A percentile compares a stretch with the other conserved stretches of the same genome.
Conservation (phyloP, 495 filamentous ascomycete genomes). For the Penicillium longicatenatum region DNA sequence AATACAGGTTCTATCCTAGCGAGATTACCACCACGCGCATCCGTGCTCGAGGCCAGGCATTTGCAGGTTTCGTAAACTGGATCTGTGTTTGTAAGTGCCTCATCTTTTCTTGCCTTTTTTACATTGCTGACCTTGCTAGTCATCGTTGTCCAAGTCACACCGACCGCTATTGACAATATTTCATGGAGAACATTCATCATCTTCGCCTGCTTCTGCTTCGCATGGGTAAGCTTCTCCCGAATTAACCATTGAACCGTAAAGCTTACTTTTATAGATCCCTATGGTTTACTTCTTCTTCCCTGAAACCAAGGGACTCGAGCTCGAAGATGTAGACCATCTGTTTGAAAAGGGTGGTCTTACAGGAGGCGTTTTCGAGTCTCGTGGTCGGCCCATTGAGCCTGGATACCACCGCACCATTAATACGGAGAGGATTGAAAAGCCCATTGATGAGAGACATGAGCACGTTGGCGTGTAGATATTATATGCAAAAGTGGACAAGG, state of each 20-base stretch:
- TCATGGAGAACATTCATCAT: slow-evolving; percentile 67
- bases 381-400: slow-evolving; percentile 25
- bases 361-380: slow-evolving; percentile 36
- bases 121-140: slow-evolving; percentile 9
- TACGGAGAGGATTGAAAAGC: slow-evolving; percentile 20
- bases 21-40: slow-evolving; percentile 56
- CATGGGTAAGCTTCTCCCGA: slow-evolving; percentile 20
- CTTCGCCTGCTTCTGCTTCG: slow-evolving; percentile 49
- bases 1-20: slow-evolving; percentile 67
- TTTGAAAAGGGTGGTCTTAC: slow-evolving; percentile 39
- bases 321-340: slow-evolving; percentile 76
- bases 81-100: slow-evolving; percentile 42
- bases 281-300: slow-evolving; percentile 68
- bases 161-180: slow-evolving; percentile 59
- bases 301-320: slow-evolving; percentile 64
- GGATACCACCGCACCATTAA: slow-evolving; percentile 22
- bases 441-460: background rate
- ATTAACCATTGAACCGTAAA: background rate
- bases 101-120: background rate
- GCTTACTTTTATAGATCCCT: slow-evolving; percentile 52
- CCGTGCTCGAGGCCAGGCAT: slow-evolving; percentile 39
- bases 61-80: slow-evolving; percentile 49
- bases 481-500: background rate
- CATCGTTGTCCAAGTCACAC: slow-evolving; percentile 63
- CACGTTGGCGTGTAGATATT: background rate